These are phyloP conservation scores for Aspergillus costaricaensis DNA, from an alignment of 2,329 filamentous ascomycete species.

Conservation along the genomic window DNA sequence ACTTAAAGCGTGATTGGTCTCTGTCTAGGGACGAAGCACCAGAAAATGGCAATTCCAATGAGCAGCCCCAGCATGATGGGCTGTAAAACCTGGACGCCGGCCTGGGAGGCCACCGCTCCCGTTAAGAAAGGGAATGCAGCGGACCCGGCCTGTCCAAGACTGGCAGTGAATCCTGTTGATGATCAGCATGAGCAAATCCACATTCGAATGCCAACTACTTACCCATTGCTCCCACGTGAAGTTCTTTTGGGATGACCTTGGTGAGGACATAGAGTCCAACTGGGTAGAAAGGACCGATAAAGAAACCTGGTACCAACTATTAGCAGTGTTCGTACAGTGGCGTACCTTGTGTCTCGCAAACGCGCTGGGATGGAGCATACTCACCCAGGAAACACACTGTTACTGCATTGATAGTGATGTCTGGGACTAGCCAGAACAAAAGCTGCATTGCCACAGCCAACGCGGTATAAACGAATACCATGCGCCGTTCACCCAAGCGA, in stretches of 20 bases:
- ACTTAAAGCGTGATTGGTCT: slow-evolving; percentile 10
- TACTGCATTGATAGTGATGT: slow-evolving; percentile 25
- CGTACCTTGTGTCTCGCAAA: not conserved
- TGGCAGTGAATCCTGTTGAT: slow-evolving; percentile 25
- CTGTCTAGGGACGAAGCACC: slow-evolving; percentile 23
- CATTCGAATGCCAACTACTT: not conserved
- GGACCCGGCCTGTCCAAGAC: slow-evolving; percentile 25
- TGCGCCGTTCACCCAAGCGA: slow-evolving; percentile 26
- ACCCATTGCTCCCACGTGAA: slow-evolving; percentile 29
- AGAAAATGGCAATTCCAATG: slow-evolving; percentile 25
- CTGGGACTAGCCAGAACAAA: slow-evolving; percentile 27
- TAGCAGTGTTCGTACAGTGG: not conserved
- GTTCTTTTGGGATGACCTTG: slow-evolving; percentile 24
- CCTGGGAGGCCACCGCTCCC: slow-evolving; percentile 26
- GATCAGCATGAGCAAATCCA: slow-evolving; percentile 3
- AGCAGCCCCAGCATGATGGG: slow-evolving; percentile 29
- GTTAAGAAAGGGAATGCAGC: slow-evolving; percentile 30
- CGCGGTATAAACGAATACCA: slow-evolving; percentile 25
- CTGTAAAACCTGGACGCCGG: slow-evolving; percentile 26
- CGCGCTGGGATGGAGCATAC: not conserved
- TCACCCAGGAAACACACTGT: slow-evolving; percentile 27
- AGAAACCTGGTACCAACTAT: slow-evolving; percentile 23
- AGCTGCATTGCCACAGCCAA: slow-evolving; percentile 24
- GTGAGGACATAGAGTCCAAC: slow-evolving; percentile 28
- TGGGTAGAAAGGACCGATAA: slow-evolving; percentile 30